These are phyloP conservation scores for Colletotrichum australisinense DNA, from an alignment of 2,329 filamentous ascomycete genomes.

Conservation along the genomic window DNA sequence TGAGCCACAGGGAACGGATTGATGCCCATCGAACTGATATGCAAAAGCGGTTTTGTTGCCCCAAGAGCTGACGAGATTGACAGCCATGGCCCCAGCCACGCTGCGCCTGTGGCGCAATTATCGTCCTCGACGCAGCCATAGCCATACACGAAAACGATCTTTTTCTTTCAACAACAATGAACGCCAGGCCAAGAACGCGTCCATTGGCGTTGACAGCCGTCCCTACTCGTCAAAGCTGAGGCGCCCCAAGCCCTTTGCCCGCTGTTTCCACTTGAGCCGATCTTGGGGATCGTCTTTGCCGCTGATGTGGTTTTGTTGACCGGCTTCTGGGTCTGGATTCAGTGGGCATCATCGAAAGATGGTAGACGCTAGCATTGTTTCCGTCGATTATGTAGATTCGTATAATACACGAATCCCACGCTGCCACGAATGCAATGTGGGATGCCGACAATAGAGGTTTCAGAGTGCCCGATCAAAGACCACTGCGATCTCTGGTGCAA, in stretches of 20 bases:
- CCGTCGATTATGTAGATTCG: not conserved
- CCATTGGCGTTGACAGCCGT: not conserved
- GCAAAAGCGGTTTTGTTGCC: too few species aligned
- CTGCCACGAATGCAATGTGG: not conserved
- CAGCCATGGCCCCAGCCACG: too few species aligned
- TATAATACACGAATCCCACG: not conserved
- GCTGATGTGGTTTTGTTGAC: not conserved
- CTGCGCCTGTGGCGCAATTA: too few species aligned
- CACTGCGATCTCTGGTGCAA: not conserved
- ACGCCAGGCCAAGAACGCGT: not conserved
- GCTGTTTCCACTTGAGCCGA: not conserved
- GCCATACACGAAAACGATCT: too few species aligned
- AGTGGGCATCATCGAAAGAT: not conserved
- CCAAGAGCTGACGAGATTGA: too few species aligned
- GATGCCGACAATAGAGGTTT: not conserved
- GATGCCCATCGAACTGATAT: too few species aligned
- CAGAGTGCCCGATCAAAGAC: not conserved
- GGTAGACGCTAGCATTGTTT: not conserved
- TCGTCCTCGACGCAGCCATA: too few species aligned
- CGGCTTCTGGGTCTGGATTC: not conserved
- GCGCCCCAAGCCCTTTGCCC: not conserved
- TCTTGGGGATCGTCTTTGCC: not conserved
- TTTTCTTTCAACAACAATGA: too few species aligned
- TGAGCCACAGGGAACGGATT: too few species aligned
- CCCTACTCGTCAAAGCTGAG: not conserved